Evolutionary conservation across 352 stramenopile species (phyloP).

Genomic region (Phytophthora pistaciae): DNA sequence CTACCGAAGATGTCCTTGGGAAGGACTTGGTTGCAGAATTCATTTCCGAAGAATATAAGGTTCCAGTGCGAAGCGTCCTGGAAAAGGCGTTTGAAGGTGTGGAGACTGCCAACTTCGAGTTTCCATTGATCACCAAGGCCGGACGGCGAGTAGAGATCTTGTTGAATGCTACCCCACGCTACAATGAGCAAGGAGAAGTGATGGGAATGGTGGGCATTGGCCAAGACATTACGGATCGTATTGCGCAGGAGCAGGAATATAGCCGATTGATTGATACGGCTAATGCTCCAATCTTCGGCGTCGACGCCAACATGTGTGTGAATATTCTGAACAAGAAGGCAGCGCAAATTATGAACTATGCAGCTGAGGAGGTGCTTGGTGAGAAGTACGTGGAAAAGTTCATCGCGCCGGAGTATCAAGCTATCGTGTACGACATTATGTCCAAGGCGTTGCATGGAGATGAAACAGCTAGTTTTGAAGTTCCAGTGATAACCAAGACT

Average conservation of each 20-base stretch:
- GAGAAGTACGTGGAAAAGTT: conserved; percentile 70
- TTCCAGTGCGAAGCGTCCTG: conserved; percentile 34
- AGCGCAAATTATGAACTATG: conserved; percentile 65
- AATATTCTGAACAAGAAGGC: conserved; percentile 79
- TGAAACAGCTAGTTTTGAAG: conserved; percentile 72
- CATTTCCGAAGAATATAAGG: conserved; percentile 43
- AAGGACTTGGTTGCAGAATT: conserved; percentile 71
- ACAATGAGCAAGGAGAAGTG: conserved; percentile 71
- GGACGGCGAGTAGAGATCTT: conserved; percentile 56
- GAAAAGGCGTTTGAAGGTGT: conserved; percentile 64
- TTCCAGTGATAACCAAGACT: conserved; percentile 63
- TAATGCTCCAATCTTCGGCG: conserved; percentile 77
- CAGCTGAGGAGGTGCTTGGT: conserved; percentile 59
- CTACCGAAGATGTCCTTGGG: conserved; percentile 80
- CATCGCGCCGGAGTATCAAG: conserved; percentile 61
- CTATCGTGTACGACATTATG: conserved; percentile 58
- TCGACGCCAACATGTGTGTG: conserved; percentile 68
- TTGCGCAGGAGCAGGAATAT: conserved; percentile 76
- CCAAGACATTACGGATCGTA: conserved; percentile 73
- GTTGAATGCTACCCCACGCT: conserved; percentile 74
- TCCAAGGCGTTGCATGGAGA: conserved; percentile 64
- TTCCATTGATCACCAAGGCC: conserved; percentile 62
- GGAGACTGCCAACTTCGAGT: conserved; percentile 86
- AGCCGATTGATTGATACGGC: conserved; percentile 76
- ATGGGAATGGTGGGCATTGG: conserved; percentile 85